Evolutionary conservation across 805 yeast genomes (phyloP).

Genomic region (Grigorovia yakushimaensis): DNA sequence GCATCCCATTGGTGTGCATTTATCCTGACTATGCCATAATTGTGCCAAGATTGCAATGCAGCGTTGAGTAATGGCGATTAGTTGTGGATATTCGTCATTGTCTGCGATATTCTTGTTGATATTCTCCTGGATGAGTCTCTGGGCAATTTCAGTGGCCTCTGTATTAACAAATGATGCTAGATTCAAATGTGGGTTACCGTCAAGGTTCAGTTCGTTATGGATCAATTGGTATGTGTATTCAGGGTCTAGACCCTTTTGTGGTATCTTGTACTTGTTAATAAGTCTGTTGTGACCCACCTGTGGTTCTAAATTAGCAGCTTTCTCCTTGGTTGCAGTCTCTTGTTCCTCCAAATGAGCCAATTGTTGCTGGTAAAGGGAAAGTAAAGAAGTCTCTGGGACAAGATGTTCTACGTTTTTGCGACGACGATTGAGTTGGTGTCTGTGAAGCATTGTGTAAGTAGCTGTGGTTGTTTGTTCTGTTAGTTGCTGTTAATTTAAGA

Average conservation of each 20-base stretch:
- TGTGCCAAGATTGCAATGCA: slow-evolving; percentile 73
- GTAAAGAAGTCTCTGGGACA: slow-evolving; percentile 10
- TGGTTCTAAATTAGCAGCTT: not conserved
- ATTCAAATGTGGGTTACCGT: slow-evolving; percentile 76
- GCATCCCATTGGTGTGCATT: slow-evolving; percentile 56
- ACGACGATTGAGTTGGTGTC: slow-evolving; percentile 5
- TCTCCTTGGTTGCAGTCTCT: not conserved
- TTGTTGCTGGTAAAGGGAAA: slow-evolving; percentile 11
- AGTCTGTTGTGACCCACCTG: slow-evolving; percentile 3
- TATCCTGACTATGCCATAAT: slow-evolving; percentile 65
- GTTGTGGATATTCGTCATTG: slow-evolving; percentile 85
- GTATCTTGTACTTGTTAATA: slow-evolving; percentile 46
- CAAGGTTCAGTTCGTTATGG: slow-evolving; percentile 66
- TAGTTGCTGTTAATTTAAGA: not conserved
- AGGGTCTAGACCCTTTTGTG: slow-evolving; percentile 43
- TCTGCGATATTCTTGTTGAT: slow-evolving; percentile 84
- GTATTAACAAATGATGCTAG: slow-evolving; percentile 88
- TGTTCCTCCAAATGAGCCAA: slow-evolving; percentile 1
- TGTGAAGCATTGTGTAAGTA: slow-evolving; percentile 11
- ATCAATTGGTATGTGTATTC: slow-evolving; percentile 51
- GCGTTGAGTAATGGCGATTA: slow-evolving; percentile 69
- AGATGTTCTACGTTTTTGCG: not conserved
- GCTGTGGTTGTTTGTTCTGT: not conserved
- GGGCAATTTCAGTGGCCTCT: slow-evolving; percentile 43
- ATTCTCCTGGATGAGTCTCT: slow-evolving; percentile 53